Base-by-base conservation (phyloP, 306 rosid species). In the Trifolium dubium region DNA sequence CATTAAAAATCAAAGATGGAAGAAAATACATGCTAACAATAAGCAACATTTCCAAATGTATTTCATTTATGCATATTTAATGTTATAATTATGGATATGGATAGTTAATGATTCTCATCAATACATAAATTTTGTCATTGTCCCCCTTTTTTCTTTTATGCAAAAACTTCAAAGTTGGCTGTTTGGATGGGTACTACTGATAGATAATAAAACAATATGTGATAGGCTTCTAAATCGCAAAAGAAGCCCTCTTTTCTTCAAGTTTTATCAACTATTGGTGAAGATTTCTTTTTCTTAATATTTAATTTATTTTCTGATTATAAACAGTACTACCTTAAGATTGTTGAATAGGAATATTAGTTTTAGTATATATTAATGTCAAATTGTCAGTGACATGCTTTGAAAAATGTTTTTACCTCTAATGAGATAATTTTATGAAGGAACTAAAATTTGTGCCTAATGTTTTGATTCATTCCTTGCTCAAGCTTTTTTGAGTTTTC, bases 151-250 rank as follows among this genome's bases (percentile, higher is more conserved):
- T 51, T 53, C 4, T 35, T 69, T 10, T 51, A 46, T 50, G 49
- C 63, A 43, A 43, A 43, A 63, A 7, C 17, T 49, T 49, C 30
- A 47, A 74, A 55, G 23, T 63, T 46, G 77, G 35, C 35, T 59
- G 47, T 72, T 43, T 39, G 46, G 17, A 29, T 58, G 17, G 17
- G 23, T 2, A 17, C 60, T 2, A 17, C 60, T 44, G 50, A 44
- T 44, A n/a, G 14, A 44, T 44, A 44, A 44, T 44, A 44, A 44
- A 44, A 12, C 50, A 44, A 44, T 44, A 12, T 44, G 50, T 61
- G 49, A 31, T 41, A 31, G 47, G 68, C 58, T 75, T 34, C 73
- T 44, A 40, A 76, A 76, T 67, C 74, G 43, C 34, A 76, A 41
- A 55, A 19, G 34, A 55, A 46, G 14, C 29, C 54, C 73, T 50